Percentiles rank a stretch among this genome's conserved stretches.
Conservation (phyloP, 768 basidiomycete genomes). For the Panellus pusillus region DNA sequence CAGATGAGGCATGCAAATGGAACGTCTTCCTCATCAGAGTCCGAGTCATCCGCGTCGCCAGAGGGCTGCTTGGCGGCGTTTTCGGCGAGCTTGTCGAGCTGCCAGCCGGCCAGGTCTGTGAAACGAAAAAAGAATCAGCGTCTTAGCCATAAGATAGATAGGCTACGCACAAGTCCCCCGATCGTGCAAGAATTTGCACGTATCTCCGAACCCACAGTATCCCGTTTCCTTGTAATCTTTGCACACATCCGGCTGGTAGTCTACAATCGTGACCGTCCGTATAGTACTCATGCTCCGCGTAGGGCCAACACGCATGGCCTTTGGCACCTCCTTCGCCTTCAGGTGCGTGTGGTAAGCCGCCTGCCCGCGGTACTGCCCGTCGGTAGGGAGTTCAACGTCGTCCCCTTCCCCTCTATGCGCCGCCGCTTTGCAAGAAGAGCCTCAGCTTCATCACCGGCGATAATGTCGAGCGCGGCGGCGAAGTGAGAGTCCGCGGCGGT, state of each 20-base stretch:
- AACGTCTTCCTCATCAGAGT: constrained; percentile 81
- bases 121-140: constrained; percentile 1
- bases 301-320: constrained; percentile 83
- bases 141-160: constrained; percentile 4
- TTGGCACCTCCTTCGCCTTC: constrained; percentile 83
- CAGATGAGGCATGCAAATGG: constrained; percentile 99
- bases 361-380: constrained; percentile 86
- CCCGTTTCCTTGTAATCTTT: constrained; percentile 99
- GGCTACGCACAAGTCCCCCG: constrained; percentile 81
- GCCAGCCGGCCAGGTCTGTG: constrained; percentile 95
- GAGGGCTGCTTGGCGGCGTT: constrained; percentile 58
- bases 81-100: constrained; percentile 90
- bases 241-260: constrained; percentile 99
- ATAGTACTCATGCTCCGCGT: constrained; percentile 81
- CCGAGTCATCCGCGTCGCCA: constrained; percentile 64
- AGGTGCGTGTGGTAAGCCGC: constrained; percentile 79
- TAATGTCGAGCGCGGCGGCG: constrained; percentile 69
- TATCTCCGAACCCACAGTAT: constrained; percentile 98
- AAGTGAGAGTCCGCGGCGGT: constrained; percentile 74
- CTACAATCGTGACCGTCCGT: constrained; percentile 90
- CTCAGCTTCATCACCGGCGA: constrained; percentile 82
- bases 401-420: constrained; percentile 55
- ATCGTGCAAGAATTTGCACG: constrained; percentile 98
- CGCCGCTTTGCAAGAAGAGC: constrained; percentile 71
- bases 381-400: constrained; percentile 66